These are phyloP conservation scores for Eucalyptus coolabah DNA, from an alignment of 345 rosid species.

Conservation along the genomic window DNA sequence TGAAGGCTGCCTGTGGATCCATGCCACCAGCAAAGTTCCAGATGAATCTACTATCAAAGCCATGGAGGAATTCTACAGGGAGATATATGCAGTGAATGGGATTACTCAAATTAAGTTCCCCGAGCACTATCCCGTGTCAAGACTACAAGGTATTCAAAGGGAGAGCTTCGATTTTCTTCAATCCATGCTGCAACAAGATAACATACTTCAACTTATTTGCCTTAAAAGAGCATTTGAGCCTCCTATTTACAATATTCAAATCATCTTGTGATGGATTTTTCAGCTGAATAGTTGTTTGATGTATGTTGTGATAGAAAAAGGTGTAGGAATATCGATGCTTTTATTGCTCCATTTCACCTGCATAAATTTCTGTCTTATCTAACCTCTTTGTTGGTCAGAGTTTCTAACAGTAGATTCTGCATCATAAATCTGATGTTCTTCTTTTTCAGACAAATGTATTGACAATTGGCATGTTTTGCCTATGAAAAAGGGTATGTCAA, in stretches of 20 bases:
- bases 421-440: background rate
- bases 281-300: background rate
- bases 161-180: background rate
- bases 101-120: background rate
- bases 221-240: slow-evolving; percentile 15
- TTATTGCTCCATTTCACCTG: background rate
- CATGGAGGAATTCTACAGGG: slow-evolving; percentile 78
- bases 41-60: slow-evolving; percentile 86
- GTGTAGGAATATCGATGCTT: background rate
- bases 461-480: too few species aligned
- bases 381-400: background rate
- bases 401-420: background rate
- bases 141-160: slow-evolving; percentile 14
- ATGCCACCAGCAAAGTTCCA: slow-evolving; percentile 82
- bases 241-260: background rate
- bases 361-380: background rate
- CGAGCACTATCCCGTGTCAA: background rate
- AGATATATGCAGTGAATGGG: slow-evolving; percentile 18
- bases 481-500: too few species aligned
- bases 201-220: slow-evolving; percentile 34
- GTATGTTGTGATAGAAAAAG: background rate
- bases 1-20: slow-evolving; percentile 93
- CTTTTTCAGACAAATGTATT: too few species aligned
- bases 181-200: background rate
- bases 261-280: background rate